These are phyloP conservation scores for Daedaleopsis sinensis DNA, from an alignment of 768 basidiomycete genomes.

Conservation along the genomic window DNA sequence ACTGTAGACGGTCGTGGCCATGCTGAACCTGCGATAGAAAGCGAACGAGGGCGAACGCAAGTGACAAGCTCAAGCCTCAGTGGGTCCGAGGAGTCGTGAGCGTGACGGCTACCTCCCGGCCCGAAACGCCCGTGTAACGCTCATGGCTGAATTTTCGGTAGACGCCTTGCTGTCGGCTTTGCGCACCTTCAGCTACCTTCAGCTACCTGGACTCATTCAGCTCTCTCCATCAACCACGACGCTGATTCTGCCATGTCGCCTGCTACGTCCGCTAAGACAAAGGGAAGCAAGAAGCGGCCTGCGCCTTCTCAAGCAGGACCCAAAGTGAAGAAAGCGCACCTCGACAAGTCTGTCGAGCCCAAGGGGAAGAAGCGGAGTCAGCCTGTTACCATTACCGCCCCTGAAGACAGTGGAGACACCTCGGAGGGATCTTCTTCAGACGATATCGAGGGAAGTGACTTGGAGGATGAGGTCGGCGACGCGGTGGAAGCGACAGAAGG, in stretches of 20 bases:
- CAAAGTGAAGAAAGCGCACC: conserved; percentile 53
- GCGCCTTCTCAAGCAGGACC: conserved; percentile 50
- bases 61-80: too few relatives aligned
- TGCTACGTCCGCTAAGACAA: conserved; percentile 26
- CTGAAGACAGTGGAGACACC: conserved; percentile 40
- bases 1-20: too few relatives aligned
- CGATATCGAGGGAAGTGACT: conserved; percentile 22
- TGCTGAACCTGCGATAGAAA: neutral
- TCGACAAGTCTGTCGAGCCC: conserved; percentile 40
- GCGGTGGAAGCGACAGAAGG: conserved; percentile 34
- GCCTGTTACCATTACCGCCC: conserved; percentile 52
- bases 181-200: too few relatives aligned
- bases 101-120: too few relatives aligned
- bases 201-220: too few relatives aligned
- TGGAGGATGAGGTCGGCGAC: conserved; percentile 38
- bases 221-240: conserved; percentile 15
- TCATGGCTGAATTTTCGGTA: too few relatives aligned
- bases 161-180: too few relatives aligned
- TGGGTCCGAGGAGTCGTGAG: too few relatives aligned
- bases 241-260: neutral
- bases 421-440: conserved; percentile 38
- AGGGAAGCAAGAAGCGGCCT: conserved; percentile 51
- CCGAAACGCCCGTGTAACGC: too few relatives aligned
- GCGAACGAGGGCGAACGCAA: neutral
- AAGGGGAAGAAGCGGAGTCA: conserved; percentile 58